Conservation (phyloP, 805 yeast species). For the Ogataea salicorniae region DNA sequence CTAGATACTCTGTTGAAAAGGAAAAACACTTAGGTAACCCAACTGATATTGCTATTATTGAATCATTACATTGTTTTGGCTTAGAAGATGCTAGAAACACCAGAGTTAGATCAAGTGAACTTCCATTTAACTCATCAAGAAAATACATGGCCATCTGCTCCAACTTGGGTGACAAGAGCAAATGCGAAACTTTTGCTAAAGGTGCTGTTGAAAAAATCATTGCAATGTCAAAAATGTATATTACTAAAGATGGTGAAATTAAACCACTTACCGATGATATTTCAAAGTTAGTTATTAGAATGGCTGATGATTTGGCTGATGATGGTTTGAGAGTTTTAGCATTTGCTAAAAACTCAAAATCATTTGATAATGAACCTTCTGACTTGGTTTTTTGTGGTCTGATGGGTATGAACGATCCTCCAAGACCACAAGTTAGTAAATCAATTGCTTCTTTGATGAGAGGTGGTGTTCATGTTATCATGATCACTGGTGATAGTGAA, state of each 20-base stretch:
- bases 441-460: conserved; percentile 72
- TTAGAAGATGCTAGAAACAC: conserved; percentile 64
- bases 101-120: conserved; percentile 57
- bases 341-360: conserved; percentile 53
- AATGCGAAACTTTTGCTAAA: conserved; percentile 63
- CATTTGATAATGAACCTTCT: conserved; percentile 40
- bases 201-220: conserved; percentile 86
- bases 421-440: conserved; percentile 76
- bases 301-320: conserved; percentile 62
- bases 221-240: conserved; percentile 52
- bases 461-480: conserved; percentile 96
- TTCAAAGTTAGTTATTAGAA: conserved; percentile 42
- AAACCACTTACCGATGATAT: conserved; percentile 53
- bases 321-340: conserved; percentile 86
- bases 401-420: conserved; percentile 97
- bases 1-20: conserved; percentile 61
- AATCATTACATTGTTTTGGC: conserved; percentile 64
- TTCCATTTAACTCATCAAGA: conserved; percentile 78
- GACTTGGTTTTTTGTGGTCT: conserved; percentile 78
- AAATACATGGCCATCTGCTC: conserved; percentile 87
- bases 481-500: conserved; percentile 96
- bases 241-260: conserved; percentile 52
- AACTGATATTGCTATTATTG: conserved; percentile 87
- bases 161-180: conserved; percentile 53
- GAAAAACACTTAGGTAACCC: conserved; percentile 84